These are phyloP conservation scores for Suhomyces maxii DNA, from an alignment of 1,139 yeast genomes.

Conservation along the genomic window DNA sequence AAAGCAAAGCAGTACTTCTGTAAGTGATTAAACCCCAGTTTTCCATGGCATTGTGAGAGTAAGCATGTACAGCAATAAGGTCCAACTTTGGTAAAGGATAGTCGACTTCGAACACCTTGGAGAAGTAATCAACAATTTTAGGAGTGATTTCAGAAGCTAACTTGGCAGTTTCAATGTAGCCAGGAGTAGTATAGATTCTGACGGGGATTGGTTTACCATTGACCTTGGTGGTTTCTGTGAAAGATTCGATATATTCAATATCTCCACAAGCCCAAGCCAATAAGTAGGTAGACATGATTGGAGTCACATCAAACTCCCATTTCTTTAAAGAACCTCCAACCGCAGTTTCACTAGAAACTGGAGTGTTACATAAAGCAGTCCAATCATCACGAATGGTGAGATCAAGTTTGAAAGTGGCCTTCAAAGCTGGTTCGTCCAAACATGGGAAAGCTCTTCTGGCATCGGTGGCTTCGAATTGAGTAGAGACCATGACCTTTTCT, in stretches of 20 bases:
- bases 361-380: constrained; percentile 20
- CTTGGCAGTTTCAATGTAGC: constrained; percentile 60
- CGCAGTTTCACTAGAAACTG: constrained; percentile 11
- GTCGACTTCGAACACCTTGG: constrained; percentile 61
- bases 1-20: constrained; percentile 73
- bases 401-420: constrained; percentile 59
- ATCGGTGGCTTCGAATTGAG: constrained; percentile 89
- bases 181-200: constrained; percentile 70
- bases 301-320: constrained; percentile 56
- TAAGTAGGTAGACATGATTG: constrained; percentile 73
- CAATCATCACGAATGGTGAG: constrained; percentile 14
- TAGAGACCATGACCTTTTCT: constrained; percentile 67
- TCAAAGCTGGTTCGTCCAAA: constrained; percentile 82
- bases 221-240: constrained; percentile 37
- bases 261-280: constrained; percentile 81
- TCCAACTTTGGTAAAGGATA: constrained; percentile 77
- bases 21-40: constrained; percentile 87
- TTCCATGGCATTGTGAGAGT: constrained; percentile 85
- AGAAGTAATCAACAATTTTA: constrained; percentile 65
- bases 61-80: constrained; percentile 74
- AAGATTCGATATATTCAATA: constrained; percentile 65
- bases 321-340: constrained; percentile 7
- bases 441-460: constrained; percentile 92
- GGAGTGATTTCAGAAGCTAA: constrained; percentile 69
- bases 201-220: constrained; percentile 58